Evolutionary conservation across 2,329 filamentous ascomycete species (phyloP).

Genomic region (Diaporthe sp.): DNA sequence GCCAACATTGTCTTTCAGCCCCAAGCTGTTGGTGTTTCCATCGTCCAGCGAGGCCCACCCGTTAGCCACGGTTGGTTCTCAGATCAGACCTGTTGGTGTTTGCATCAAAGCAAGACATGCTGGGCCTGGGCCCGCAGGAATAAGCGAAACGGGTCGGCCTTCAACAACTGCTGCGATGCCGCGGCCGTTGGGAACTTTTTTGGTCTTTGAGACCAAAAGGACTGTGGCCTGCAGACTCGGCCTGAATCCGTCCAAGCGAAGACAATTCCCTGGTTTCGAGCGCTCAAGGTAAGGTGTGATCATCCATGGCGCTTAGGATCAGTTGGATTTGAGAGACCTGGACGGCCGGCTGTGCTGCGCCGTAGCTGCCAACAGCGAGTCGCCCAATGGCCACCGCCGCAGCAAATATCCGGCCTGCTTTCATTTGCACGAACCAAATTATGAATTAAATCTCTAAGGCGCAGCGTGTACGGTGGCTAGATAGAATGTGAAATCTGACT

Average conservation of each 20-base stretch:
- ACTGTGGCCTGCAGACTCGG: background rate
- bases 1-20: background rate
- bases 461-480: no score
- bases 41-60: background rate
- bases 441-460: no score
- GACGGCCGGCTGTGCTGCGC: background rate
- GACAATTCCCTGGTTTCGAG: background rate
- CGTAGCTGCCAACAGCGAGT: background rate
- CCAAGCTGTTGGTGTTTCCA: conserved; percentile 1
- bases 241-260: background rate
- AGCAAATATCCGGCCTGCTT: no score
- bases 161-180: background rate
- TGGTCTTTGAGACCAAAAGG: background rate
- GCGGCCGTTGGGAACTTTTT: background rate
- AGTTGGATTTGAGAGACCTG: background rate
- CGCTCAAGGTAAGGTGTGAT: background rate
- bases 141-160: background rate
- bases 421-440: no score
- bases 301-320: background rate
- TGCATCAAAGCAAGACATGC: background rate
- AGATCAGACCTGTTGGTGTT: background rate
- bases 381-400: background rate
- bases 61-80: background rate
- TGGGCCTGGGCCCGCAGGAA: background rate
- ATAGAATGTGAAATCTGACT: no score